Percentiles rank a stretch among this genome's conserved stretches.
Conservation (phyloP, 108 stramenopile genomes). For the Nitzschia palea region DNA sequence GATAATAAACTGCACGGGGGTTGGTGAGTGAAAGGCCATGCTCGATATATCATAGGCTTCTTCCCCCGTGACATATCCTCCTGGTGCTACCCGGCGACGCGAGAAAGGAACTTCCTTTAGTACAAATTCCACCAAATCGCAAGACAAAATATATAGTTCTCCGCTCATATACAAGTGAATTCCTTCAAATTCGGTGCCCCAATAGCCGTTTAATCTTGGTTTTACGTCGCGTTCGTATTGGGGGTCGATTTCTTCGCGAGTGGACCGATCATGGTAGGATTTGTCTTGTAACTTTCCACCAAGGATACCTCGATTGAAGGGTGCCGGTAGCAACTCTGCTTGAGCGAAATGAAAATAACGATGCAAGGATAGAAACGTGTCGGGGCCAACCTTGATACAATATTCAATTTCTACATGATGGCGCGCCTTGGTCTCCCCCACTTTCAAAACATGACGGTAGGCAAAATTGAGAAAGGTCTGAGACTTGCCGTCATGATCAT, state of each 20-base stretch:
- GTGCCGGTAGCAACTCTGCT: conserved; percentile 39
- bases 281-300: conserved; percentile 49
- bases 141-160: conserved; percentile 40
- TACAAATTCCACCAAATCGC: conserved; percentile 38
- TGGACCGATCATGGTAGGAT: conserved; percentile 26
- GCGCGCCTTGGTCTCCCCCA: neutral
- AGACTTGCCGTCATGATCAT: conserved; percentile 46
- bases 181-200: conserved; percentile 40
- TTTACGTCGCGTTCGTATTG: neutral
- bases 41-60: conserved; percentile 51
- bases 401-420: conserved; percentile 25
- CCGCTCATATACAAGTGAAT: conserved; percentile 49
- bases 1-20: conserved; percentile 29
- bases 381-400: conserved; percentile 38
- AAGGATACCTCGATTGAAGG: conserved; percentile 37
- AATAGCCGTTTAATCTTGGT: conserved; percentile 29
- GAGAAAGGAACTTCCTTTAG: conserved; percentile 29
- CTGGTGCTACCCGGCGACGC: conserved; percentile 20
- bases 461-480: conserved; percentile 45
- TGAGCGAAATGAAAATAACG: conserved; percentile 38
- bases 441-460: conserved; percentile 9
- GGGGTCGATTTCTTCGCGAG: neutral
- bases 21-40: conserved; percentile 41
- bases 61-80: conserved; percentile 39
- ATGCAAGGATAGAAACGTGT: conserved; percentile 31